These are phyloP conservation scores for Scheffersomyces titani DNA, from an alignment of 1,139 yeast species.

Conservation along the genomic window DNA sequence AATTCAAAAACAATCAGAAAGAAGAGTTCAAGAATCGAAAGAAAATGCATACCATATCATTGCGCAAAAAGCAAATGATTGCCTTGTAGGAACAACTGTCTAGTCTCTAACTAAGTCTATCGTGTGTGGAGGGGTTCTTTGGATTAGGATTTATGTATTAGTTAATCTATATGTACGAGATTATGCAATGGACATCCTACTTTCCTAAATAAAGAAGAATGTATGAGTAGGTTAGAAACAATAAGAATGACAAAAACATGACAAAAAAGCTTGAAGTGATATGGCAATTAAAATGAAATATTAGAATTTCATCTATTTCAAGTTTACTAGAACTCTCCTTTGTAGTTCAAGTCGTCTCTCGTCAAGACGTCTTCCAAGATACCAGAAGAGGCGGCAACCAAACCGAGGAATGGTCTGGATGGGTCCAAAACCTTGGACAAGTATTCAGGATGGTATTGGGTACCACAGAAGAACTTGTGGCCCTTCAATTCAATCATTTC, in stretches of 20 bases:
- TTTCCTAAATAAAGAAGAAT: background rate
- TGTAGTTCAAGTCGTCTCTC: conserved; percentile 44
- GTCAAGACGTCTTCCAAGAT: conserved; percentile 62
- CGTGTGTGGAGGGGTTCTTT: background rate
- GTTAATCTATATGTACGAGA: background rate
- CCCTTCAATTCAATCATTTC: conserved; percentile 80
- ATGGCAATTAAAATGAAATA: background rate
- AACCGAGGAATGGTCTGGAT: conserved; percentile 92
- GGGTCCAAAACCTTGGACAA: conserved; percentile 95
- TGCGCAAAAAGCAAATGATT: background rate
- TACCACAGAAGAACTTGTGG: conserved; percentile 91
- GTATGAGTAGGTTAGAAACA: background rate
- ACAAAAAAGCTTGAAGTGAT: background rate
- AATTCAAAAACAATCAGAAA: no score
- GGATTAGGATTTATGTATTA: background rate
- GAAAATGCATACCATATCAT: background rate
- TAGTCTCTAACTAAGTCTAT: background rate
- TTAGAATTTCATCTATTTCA: background rate
- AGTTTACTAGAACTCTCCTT: conserved; percentile 41
- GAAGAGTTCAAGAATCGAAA: background rate
- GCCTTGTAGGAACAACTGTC: background rate
- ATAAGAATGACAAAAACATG: background rate
- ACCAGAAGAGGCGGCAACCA: conserved; percentile 91
- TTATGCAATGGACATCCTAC: background rate
- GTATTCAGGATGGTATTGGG: conserved; percentile 98